Conservation (phyloP, 2,329 filamentous ascomycete genomes). For the Pyricularia sp. region DNA sequence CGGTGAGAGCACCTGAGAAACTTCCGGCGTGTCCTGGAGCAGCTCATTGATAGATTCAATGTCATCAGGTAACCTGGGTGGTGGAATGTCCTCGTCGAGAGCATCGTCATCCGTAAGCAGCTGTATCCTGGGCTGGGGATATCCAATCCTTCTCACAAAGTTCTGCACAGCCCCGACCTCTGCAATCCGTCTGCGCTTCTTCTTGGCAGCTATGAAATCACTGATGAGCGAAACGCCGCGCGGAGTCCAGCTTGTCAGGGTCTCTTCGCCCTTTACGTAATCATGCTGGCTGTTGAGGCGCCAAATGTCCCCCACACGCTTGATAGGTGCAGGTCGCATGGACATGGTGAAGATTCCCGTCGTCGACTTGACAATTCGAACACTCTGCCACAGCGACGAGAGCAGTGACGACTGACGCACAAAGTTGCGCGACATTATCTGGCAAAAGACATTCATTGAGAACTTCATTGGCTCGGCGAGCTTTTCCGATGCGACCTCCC, state of each 20-base stretch:
- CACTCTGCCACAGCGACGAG: constrained; percentile 75
- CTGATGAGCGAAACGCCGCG: constrained; percentile 84
- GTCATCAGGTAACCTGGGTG: constrained; percentile 26
- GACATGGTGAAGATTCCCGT: constrained; percentile 79
- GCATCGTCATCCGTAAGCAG: constrained; percentile 23
- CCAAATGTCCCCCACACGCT: constrained; percentile 89
- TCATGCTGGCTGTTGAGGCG: constrained; percentile 90
- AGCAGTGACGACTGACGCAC: constrained; percentile 82
- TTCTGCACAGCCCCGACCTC: constrained; percentile 72
- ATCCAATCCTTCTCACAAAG: constrained; percentile 50
- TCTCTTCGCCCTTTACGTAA: constrained; percentile 93
- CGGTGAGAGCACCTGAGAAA: constrained; percentile 19
- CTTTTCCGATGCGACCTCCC: constrained; percentile 77
- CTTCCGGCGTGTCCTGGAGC: constrained; percentile 47
- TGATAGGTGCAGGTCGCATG: constrained; percentile 81
- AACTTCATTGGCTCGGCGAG: constrained; percentile 86
- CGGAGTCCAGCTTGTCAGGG: constrained; percentile 74
- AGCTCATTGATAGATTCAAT: constrained; percentile 47
- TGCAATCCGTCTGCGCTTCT: constrained; percentile 62
- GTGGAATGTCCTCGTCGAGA: constrained; percentile 23
- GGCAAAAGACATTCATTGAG: constrained; percentile 67
- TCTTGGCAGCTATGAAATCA: constrained; percentile 70
- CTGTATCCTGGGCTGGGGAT: constrained; percentile 30
- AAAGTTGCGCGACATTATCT: constrained; percentile 76
- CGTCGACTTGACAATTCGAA: constrained; percentile 78